phyloP scores from a whole-genome alignment of 441 rosid species.

The Mallotus repandus region DNA sequence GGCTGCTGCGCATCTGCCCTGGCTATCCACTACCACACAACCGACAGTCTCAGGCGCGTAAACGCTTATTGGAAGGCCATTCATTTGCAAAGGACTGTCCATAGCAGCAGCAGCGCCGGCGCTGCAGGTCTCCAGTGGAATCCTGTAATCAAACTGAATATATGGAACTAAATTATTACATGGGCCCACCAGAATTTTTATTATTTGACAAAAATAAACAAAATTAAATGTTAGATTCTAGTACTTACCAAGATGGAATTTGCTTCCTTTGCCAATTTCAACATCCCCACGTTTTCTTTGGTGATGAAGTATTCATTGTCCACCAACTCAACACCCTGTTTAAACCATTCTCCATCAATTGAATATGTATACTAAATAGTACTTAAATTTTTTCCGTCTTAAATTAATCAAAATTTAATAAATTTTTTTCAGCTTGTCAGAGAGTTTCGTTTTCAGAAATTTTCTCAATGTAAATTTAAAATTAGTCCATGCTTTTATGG shows the following conservation, averaged over 20 bases:
- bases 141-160: constrained; percentile 78
- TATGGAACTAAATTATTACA: not conserved
- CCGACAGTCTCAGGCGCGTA: constrained; percentile 95
- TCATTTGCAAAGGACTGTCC: constrained; percentile 62
- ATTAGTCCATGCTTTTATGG: too few species aligned
- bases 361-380: too few species aligned
- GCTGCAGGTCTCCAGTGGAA: constrained; percentile 57
- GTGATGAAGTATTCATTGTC: constrained; percentile 80
- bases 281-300: constrained; percentile 79
- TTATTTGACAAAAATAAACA: not conserved
- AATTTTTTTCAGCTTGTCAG: too few species aligned
- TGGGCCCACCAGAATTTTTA: not conserved
- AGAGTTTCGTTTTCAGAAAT: too few species aligned
- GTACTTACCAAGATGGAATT: constrained; percentile 74
- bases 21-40: constrained; percentile 77
- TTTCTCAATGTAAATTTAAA: too few species aligned
- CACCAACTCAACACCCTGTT: constrained; percentile 72
- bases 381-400: too few species aligned
- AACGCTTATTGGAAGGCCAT: constrained; percentile 81
- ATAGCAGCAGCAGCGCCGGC: constrained; percentile 46
- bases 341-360: not conserved
- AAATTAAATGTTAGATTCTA: not conserved
- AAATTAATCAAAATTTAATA: too few species aligned
- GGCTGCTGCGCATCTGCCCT: constrained; percentile 90
- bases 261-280: constrained; percentile 79